Evolutionary conservation across 257 asterid genomes (phyloP).

Genomic region (Mentha longifolia): DNA sequence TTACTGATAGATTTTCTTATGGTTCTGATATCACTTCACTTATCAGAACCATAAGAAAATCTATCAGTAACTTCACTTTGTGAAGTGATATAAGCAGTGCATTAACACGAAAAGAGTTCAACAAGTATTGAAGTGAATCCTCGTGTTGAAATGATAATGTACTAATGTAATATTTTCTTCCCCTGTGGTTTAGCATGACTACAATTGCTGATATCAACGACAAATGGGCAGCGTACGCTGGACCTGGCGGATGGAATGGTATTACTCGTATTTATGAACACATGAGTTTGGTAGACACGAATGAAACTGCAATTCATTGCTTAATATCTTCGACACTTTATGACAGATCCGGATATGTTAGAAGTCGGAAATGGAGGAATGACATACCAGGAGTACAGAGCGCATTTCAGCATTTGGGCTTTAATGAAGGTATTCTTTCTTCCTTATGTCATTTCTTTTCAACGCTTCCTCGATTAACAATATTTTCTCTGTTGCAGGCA

Average conservation of each 20-base stretch:
- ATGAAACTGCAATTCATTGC: not conserved
- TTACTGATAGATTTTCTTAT: too few relatives aligned
- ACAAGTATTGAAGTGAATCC: too few relatives aligned
- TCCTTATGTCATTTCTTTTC: not conserved
- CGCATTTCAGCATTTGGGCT: slow-evolving; percentile 98
- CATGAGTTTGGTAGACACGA: slow-evolving; percentile 8
- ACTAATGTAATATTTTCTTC: slow-evolving; percentile 27
- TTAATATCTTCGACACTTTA: slow-evolving; percentile 19
- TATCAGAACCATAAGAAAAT: too few relatives aligned
- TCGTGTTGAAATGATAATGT: not conserved
- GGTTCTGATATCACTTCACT: not conserved
- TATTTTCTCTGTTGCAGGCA: slow-evolving; percentile 52
- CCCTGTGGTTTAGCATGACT: slow-evolving; percentile 72
- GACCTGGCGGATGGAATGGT: slow-evolving; percentile 99
- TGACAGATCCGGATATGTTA: slow-evolving; percentile 94
- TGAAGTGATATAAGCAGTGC: too few relatives aligned
- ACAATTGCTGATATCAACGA: slow-evolving; percentile 84
- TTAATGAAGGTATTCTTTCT: slow-evolving; percentile 74
- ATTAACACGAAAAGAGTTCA: too few relatives aligned
- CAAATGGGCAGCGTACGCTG: slow-evolving; percentile 98
- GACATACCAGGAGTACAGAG: slow-evolving; percentile 76
- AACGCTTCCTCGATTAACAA: not conserved
- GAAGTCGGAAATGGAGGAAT: slow-evolving; percentile 99
- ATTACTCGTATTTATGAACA: slow-evolving; percentile 20
- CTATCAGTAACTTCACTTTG: not conserved